Percentiles rank a stretch among this genome's conserved stretches.
Evolutionary conservation across 352 stramenopile species (phyloP).

Genomic region (Phytopythium helicoides): DNA sequence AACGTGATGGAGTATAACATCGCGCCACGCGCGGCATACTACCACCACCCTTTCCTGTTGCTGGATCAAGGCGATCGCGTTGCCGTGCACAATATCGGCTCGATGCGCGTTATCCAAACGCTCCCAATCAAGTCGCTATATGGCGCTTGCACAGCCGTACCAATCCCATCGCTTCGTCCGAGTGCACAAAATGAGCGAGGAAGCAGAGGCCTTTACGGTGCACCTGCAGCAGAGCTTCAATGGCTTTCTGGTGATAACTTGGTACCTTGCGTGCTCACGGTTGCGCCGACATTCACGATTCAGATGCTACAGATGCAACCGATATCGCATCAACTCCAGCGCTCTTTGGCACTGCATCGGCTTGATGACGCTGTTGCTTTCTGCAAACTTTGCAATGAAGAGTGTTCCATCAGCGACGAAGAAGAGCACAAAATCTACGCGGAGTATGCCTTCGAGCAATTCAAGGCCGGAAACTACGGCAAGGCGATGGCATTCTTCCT

Average conservation of each 20-base stretch:
- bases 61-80: conserved; percentile 56
- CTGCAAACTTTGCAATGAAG: conserved; percentile 64
- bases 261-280: conserved; percentile 37
- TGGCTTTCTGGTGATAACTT: conserved; percentile 11
- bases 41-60: conserved; percentile 72
- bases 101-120: conserved; percentile 50
- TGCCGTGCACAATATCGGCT: conserved; percentile 60
- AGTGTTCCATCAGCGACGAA: conserved; percentile 50
- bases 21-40: conserved; percentile 35
- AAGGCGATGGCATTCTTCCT: conserved; percentile 66
- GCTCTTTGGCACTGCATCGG: conserved; percentile 23
- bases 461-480: conserved; percentile 32
- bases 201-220: not conserved
- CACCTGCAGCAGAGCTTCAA: conserved; percentile 6
- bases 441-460: conserved; percentile 58
- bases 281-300: conserved; percentile 38
- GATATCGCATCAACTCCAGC: conserved; percentile 49
- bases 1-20: conserved; percentile 45
- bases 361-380: conserved; percentile 65
- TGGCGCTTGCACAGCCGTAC: conserved; percentile 19
- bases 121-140: conserved; percentile 57
- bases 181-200: not conserved
- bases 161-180: conserved; percentile 10
- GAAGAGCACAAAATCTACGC: conserved; percentile 53
- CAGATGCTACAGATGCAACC: conserved; percentile 56